phyloP scores from a whole-genome alignment of 208 protist genomes.

The Leishmania gerbilli region DNA sequence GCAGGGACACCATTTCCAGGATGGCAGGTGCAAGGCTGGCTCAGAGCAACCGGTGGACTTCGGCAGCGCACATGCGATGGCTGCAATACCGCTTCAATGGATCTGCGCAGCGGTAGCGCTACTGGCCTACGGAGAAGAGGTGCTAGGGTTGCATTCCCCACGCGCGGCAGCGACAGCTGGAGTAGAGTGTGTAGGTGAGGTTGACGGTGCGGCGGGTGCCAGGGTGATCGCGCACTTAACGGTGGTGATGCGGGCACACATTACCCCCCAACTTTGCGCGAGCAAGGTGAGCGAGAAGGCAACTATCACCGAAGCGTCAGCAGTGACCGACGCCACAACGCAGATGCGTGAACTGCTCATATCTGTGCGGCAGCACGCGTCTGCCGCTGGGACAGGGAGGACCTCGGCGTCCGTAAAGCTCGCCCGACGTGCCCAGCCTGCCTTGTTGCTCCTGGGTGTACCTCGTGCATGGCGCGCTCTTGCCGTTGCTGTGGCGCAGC shows the following conservation, averaged over 20 bases:
- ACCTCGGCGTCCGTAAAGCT: not conserved
- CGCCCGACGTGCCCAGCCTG: not conserved
- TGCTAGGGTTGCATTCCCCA: constrained; percentile 6
- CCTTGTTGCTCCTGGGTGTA: constrained; percentile 4
- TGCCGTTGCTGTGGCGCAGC: not conserved
- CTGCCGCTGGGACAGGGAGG: not conserved
- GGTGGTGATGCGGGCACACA: constrained; percentile 7
- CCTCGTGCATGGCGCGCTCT: constrained; percentile 12
- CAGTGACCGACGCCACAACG: constrained; percentile 3
- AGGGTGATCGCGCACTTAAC: constrained; percentile 6
- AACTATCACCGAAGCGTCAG: not conserved
- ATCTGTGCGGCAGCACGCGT: constrained; percentile 6
- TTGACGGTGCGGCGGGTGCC: not conserved
- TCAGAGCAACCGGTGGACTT: not conserved
- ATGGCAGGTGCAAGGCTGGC: not conserved
- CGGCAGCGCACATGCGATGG: not conserved
- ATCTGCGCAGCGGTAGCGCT: constrained; percentile 16
- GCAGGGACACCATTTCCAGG: not conserved
- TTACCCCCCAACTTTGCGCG: not conserved
- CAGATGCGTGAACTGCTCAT: constrained; percentile 9
- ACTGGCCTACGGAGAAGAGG: constrained; percentile 22
- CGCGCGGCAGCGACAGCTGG: not conserved
- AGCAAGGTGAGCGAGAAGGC: not conserved
- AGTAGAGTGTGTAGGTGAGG: not conserved
- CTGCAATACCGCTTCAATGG: constrained; percentile 15